Percentiles rank a stretch among this genome's conserved stretches.
Evolutionary conservation across 306 rosid genomes (phyloP).

Genomic region (Rubus idaeus): DNA sequence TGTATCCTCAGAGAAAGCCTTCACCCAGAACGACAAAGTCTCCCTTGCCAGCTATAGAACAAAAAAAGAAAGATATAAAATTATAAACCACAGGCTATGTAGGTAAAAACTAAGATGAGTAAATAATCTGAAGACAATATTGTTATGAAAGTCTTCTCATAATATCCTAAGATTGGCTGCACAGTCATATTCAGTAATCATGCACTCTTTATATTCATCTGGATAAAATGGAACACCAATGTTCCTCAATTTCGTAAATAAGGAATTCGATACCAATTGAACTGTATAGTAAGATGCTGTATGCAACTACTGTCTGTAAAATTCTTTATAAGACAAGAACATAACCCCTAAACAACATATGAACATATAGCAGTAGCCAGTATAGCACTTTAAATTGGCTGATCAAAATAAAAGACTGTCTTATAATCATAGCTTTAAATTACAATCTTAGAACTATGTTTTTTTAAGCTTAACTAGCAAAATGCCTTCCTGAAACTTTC

Average conservation of each 20-base stretch:
- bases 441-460: too few species aligned
- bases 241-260: neutral
- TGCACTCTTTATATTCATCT: neutral
- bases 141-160: neutral
- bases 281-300: neutral
- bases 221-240: neutral
- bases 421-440: too few species aligned
- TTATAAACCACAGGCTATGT: slow-evolving; percentile 14
- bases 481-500: too few species aligned
- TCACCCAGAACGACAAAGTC: slow-evolving; percentile 97
- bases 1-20: slow-evolving; percentile 98
- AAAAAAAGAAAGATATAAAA: slow-evolving; percentile 15
- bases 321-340: neutral
- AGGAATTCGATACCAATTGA: neutral
- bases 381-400: too few species aligned
- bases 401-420: too few species aligned
- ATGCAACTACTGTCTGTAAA: neutral
- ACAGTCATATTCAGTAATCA: neutral
- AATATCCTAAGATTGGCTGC: neutral
- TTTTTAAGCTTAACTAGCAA: too few species aligned
- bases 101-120: neutral
- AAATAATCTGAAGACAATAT: neutral
- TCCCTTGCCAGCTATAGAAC: slow-evolving; percentile 89
- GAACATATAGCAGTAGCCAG: neutral
- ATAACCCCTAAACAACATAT: neutral